Evolutionary conservation across 2,329 filamentous ascomycete genomes (phyloP).

Genomic region (Ceratocystis variospora): DNA sequence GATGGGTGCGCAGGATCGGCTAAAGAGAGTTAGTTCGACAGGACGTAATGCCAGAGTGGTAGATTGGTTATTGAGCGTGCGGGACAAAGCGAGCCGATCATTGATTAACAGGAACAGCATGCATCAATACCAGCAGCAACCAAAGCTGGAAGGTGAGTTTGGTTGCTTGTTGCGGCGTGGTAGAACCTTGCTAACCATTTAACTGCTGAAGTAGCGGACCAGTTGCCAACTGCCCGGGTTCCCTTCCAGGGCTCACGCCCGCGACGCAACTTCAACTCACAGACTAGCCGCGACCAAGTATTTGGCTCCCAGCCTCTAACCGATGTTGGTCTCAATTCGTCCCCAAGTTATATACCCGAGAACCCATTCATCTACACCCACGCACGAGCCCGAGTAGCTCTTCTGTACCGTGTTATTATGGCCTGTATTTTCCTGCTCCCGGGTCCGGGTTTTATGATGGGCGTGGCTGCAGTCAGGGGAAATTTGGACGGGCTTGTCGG

Average conservation of each 20-base stretch:
- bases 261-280: neutral
- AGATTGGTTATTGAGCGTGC: constrained; percentile 9
- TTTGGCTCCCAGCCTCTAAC: constrained; percentile 10
- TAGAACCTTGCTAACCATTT: neutral
- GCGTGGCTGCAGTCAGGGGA: constrained; percentile 9
- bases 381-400: neutral
- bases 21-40: neutral
- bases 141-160: neutral
- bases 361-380: constrained; percentile 12
- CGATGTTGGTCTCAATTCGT: constrained; percentile 3
- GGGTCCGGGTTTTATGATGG: constrained; percentile 8
- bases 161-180: neutral
- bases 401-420: constrained; percentile 9
- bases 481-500: constrained; percentile 6
- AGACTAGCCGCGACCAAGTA: constrained; percentile 8
- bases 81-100: constrained; percentile 4
- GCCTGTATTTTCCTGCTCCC: neutral
- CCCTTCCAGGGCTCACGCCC: neutral
- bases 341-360: neutral
- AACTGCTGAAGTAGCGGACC: neutral
- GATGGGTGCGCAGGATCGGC: neutral
- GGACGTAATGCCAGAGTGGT: constrained; percentile 8
- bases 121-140: neutral
- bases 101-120: neutral
- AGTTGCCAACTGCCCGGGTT: neutral